Evolutionary conservation across 2,329 filamentous ascomycete species (phyloP).

Genomic region (Ploettnerulaceae sp.): DNA sequence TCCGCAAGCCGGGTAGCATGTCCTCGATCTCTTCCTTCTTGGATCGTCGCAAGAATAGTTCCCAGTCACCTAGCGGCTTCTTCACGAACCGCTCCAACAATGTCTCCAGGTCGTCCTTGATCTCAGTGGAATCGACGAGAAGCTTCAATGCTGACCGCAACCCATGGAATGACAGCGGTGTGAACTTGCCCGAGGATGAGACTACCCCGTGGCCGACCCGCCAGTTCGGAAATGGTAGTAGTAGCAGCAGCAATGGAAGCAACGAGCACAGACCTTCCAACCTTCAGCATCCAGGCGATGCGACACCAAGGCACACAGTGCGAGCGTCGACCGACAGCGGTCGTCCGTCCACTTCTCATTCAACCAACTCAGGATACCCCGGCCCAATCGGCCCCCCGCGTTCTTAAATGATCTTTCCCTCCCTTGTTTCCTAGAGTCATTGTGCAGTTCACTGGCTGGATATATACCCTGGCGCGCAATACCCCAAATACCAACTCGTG

Average conservation of each 20-base stretch:
- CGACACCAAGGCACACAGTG: constrained; percentile 76
- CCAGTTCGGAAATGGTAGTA: constrained; percentile 64
- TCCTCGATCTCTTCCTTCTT: constrained; percentile 94
- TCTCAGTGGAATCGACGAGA: constrained; percentile 91
- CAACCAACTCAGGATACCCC: constrained; percentile 93
- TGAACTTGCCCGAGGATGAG: constrained; percentile 89
- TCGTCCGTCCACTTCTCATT: constrained; percentile 90
- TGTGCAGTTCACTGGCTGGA: constrained; percentile 31
- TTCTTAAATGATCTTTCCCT: constrained; percentile 42
- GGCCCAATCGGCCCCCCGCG: constrained; percentile 85
- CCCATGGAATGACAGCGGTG: constrained; percentile 96
- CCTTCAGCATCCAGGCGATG: constrained; percentile 69
- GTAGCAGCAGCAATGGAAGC: constrained; percentile 40
- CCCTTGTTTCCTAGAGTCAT: constrained; percentile 32
- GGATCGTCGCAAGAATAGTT: constrained; percentile 90
- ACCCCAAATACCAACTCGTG: constrained; percentile 32
- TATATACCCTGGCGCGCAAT: constrained; percentile 37
- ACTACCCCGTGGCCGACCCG: constrained; percentile 54
- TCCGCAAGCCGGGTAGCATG: constrained; percentile 92
- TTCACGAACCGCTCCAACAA: constrained; percentile 90
- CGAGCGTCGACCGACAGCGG: constrained; percentile 87
- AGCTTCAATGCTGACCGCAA: constrained; percentile 89
- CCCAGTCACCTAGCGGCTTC: constrained; percentile 74
- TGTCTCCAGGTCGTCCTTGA: constrained; percentile 89
- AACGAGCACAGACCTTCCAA: constrained; percentile 55